Evolutionary conservation across 75 land plant species (phyloP), one percentile per base, ranked within the genome.

Genomic region (Selaginella moellendorffii): DNA sequence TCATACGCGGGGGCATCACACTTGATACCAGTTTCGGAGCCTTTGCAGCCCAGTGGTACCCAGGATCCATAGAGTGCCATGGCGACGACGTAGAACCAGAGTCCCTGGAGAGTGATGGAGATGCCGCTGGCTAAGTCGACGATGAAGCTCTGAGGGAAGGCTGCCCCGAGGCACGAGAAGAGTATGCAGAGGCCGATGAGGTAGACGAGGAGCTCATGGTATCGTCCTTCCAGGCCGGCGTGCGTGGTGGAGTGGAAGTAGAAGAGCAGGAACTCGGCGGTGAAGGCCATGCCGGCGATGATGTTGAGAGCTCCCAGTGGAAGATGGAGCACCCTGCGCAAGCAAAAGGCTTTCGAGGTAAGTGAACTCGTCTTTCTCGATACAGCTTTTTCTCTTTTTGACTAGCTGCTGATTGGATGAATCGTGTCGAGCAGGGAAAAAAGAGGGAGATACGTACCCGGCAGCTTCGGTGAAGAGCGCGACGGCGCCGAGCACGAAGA

Each of bases 71-170:
- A 93, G 24, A 93, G 83, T 1, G 82, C 72, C 61, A 88, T 85
- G 0, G 98, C 98, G 30, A 79, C 85, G 65, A 82, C 83, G 65
- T 89, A 93, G 69, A 93, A 93, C 98, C 98, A 93, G 22, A 84
- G 75, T 31, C 98, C 98, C 67, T 93, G 98, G 2, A 89, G 75
- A 10, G 96, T 80, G 30, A 89, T 68, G 23, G 80, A 63, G 22
- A 89, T 78, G 28, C 87, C 83, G 24, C 77, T 69, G 29, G 76
- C 66, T 19, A 93, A 52, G 69, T 93, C 98, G 19, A 85, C 74
- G 0, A 71, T 68, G 53, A 93, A 82, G 78, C 77, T 85, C 17
- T 75, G 73, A 5, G 87, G 98, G 53, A 78, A 63, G 26, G 85
- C 74, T 2, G 90, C 83, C 9, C 80, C 83, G 1, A 81, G 70